These are phyloP conservation scores for Thelonectria olida DNA, from an alignment of 2,329 filamentous ascomycete genomes.

Conservation along the genomic window DNA sequence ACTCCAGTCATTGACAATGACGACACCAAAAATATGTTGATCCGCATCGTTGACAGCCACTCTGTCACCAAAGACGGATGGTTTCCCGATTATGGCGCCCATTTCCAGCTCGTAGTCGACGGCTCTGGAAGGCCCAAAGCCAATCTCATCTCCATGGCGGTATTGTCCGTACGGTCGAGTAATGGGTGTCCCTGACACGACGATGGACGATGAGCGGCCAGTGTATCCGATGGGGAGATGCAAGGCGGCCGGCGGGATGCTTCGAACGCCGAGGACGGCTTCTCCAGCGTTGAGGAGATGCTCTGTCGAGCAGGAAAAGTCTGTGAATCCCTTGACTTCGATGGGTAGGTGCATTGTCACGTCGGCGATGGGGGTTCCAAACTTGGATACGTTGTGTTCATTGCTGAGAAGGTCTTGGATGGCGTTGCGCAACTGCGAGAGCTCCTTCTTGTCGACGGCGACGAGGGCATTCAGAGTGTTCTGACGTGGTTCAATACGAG, in stretches of 20 bases:
- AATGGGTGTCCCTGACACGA: constrained; percentile 58
- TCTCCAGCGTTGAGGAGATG: constrained; percentile 61
- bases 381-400: neutral
- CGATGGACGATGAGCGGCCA: constrained; percentile 63
- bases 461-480: constrained; percentile 7
- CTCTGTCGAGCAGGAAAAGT: constrained; percentile 64
- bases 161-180: constrained; percentile 58
- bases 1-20: constrained; percentile 38
- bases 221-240: constrained; percentile 63
- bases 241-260: constrained; percentile 56
- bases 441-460: constrained; percentile 8
- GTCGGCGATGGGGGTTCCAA: constrained; percentile 2
- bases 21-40: constrained; percentile 44
- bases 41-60: constrained; percentile 58
- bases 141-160: constrained; percentile 25
- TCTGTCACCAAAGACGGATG: constrained; percentile 45
- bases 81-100: constrained; percentile 55
- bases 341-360: constrained; percentile 62
- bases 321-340: constrained; percentile 54
- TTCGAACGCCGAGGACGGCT: constrained; percentile 49
- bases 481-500: neutral
- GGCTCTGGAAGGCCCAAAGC: constrained; percentile 42
- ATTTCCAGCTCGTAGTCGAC: constrained; percentile 57
- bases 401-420: constrained; percentile 2
- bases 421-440: neutral